A percentile compares a stretch with the other conserved stretches of the same genome.
These are phyloP conservation scores for Trichoderma brevicompactum DNA, from an alignment of 2,329 filamentous ascomycete species.

Conservation along the genomic window DNA sequence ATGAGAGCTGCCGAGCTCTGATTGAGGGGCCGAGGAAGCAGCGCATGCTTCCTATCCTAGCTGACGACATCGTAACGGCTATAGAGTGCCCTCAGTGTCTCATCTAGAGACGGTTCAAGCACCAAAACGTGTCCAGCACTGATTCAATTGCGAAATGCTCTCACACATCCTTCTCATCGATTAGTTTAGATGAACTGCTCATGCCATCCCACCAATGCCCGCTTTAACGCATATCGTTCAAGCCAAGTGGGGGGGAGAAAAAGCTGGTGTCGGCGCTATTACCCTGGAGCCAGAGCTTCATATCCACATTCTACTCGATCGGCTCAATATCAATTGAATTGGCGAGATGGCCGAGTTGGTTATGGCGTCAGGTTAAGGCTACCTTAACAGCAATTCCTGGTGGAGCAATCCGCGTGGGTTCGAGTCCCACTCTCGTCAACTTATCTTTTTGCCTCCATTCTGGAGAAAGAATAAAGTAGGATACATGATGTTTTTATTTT, in stretches of 20 bases:
- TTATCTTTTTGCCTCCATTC: background rate
- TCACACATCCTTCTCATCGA: background rate
- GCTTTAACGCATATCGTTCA: conserved; percentile 25
- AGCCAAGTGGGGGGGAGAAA: conserved; percentile 1
- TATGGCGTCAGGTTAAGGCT: conserved; percentile 31
- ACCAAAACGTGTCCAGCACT: background rate
- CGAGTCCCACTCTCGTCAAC: conserved; percentile 32
- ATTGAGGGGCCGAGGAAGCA: conserved; percentile 38
- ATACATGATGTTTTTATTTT: too few relatives aligned
- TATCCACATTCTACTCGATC: background rate
- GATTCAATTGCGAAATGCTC: background rate
- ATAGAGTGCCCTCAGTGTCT: background rate
- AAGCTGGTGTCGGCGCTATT: background rate
- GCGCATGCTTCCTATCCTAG: conserved; percentile 36
- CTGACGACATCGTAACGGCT: conserved; percentile 34
- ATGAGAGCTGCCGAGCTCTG: conserved; percentile 34
- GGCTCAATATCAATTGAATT: conserved; percentile 13
- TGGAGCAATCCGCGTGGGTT: conserved; percentile 32
- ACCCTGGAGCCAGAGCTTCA: conserved; percentile 11
- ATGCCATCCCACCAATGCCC: conserved; percentile 29
- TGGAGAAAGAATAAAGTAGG: background rate
- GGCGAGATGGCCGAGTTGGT: conserved; percentile 29
- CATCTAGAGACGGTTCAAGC: background rate
- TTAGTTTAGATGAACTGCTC: conserved; percentile 4
- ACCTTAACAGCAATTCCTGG: conserved; percentile 31